A percentile compares a stretch with the other conserved stretches of the same genome.
phyloP scores from a whole-genome alignment of 2,329 filamentous ascomycete genomes.

The Metarhizium humberi region DNA sequence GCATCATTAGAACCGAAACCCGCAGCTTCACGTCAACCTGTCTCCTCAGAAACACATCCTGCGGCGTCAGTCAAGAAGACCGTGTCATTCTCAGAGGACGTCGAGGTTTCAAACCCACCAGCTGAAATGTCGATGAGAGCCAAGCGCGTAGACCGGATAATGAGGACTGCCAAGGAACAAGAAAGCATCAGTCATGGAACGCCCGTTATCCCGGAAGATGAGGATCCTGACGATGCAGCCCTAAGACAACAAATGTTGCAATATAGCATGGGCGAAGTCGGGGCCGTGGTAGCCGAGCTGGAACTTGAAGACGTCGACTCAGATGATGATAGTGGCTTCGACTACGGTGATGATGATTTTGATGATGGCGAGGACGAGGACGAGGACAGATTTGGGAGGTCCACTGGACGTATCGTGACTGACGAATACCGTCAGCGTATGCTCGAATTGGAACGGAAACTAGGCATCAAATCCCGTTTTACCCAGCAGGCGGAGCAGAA shows the following conservation, averaged over 20 bases:
- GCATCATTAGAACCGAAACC: background rate
- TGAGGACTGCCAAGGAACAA: conserved; percentile 46
- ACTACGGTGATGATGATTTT: conserved; percentile 42
- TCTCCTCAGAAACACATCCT: background rate
- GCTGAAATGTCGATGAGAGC: conserved; percentile 30
- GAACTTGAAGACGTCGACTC: conserved; percentile 63
- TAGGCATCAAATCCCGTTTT: conserved; percentile 49
- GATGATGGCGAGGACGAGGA: conserved; percentile 54
- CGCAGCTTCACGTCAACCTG: background rate
- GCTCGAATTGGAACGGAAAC: conserved; percentile 71
- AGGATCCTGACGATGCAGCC: conserved; percentile 70
- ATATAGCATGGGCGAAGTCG: conserved; percentile 82
- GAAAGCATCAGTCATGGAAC: conserved; percentile 35
- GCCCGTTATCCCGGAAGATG: conserved; percentile 58
- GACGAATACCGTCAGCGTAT: conserved; percentile 74
- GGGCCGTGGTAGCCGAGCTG: conserved; percentile 85
- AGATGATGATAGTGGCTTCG: conserved; percentile 47
- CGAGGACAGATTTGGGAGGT: conserved; percentile 70
- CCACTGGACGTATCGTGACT: conserved; percentile 55
- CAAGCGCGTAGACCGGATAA: conserved; percentile 44
- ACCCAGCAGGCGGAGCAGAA: conserved; percentile 43
- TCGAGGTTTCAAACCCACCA: conserved; percentile 19
- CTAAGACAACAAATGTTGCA: conserved; percentile 82
- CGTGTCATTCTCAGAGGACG: conserved; percentile 55
- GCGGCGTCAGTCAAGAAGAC: conserved; percentile 36